phyloP scores from a whole-genome alignment of 2,329 filamentous ascomycete species.

The Graphium sp. region DNA sequence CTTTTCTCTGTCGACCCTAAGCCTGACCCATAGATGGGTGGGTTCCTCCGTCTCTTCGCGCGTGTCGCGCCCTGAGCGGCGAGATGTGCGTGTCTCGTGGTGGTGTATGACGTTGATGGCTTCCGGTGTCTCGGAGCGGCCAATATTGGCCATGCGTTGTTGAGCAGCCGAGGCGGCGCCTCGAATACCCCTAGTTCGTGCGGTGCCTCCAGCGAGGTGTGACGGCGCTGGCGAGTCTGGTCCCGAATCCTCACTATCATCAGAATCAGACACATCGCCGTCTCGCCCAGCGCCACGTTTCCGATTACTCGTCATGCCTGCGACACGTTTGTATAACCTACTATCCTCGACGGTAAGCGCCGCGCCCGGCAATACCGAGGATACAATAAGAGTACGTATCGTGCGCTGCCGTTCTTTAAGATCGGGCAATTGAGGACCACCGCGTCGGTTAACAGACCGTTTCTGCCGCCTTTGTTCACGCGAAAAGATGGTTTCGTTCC shows the following conservation, averaged over 20 bases:
- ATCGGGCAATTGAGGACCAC: slow-evolving; percentile 86
- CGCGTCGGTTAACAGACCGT: slow-evolving; percentile 81
- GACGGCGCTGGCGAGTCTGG: slow-evolving; percentile 73
- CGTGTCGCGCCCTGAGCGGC: slow-evolving; percentile 42
- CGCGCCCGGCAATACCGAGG: slow-evolving; percentile 78
- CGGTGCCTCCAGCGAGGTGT: slow-evolving; percentile 55
- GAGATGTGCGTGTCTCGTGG: slow-evolving; percentile 56
- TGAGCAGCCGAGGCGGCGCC: slow-evolving; percentile 77
- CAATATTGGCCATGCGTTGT: slow-evolving; percentile 67
- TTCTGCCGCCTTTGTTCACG: slow-evolving; percentile 90
- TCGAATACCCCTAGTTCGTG: slow-evolving; percentile 74
- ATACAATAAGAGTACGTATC: slow-evolving; percentile 81
- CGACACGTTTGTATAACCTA: slow-evolving; percentile 66
- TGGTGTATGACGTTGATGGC: slow-evolving; percentile 43
- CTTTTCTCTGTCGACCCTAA: slow-evolving; percentile 58
- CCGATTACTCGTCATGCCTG: slow-evolving; percentile 33
- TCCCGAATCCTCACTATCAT: slow-evolving; percentile 77
- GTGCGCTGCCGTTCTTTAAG: slow-evolving; percentile 89
- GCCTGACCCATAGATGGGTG: slow-evolving; percentile 52
- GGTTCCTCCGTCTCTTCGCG: slow-evolving; percentile 72
- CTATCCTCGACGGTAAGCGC: slow-evolving; percentile 69
- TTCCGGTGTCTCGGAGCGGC: slow-evolving; percentile 83
- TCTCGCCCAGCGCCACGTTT: slow-evolving; percentile 24
- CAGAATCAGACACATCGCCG: slow-evolving; percentile 71
- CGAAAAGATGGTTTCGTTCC: slow-evolving; percentile 82